Evolutionary conservation across 768 basidiomycete genomes (phyloP), one percentile per base, ranked within the genome.

Genomic region (Amanita fuliginea): DNA sequence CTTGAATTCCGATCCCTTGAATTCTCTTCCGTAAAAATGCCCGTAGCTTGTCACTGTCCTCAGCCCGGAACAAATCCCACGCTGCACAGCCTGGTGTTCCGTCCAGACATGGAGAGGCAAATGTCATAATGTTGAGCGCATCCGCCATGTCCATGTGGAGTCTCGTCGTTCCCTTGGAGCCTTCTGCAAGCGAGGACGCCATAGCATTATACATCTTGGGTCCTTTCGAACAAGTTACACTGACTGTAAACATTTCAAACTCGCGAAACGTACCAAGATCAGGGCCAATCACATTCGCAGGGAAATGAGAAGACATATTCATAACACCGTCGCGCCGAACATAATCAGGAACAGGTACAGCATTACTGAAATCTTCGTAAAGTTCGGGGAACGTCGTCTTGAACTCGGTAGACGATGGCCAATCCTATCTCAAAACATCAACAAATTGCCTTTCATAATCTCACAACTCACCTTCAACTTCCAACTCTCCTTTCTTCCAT

Each of bases 181-280:
- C 84, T 26, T 69, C 62, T 3, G 65, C 61, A 57, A 86, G 81
- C 35, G 70, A 74, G 3, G 84, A 85, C 8, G 81, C 80, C 68
- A 90, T 81, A 0, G 92, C 88, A 55, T 90, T 93, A 65, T 96
- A 96, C 88, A 94, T 86, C 67, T 95, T 96, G 1, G 93, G 93
- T 3, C 91, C 90, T 82, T 62, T 3, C 2, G 36, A 56, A 57
- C 58, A 16, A 57, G 40, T 39, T 47, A n/a, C 35, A 13, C 30
- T 30, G 42, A 18, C 16, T 28, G 7, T n/a, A 11, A 48, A 28
- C 46, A 56, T 51, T 33, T 56, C 56, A 43, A 53, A 60, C 41
- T 55, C 22, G 49, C 22, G 44, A 34, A 42, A 62, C 76, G 42
- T 57, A 87, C 86, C 82, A 10, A 92, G 73, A 60, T 92, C 92